phyloP scores from a whole-genome alignment of 2,329 filamentous ascomycete species.

The Ceratocystis harringtonii region DNA sequence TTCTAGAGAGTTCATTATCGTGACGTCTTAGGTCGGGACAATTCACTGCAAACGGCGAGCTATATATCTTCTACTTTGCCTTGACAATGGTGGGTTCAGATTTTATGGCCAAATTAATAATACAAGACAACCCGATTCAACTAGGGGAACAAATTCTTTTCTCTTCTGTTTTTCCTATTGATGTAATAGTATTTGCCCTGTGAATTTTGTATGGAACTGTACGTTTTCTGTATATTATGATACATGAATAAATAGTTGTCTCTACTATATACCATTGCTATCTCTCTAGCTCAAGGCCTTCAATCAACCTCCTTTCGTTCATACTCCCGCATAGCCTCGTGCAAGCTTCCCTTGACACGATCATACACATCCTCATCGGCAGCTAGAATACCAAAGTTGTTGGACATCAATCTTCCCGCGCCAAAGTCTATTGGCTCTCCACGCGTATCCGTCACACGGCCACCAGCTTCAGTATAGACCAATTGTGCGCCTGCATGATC shows the following conservation, averaged over 20 bases:
- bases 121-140: constrained; percentile 17
- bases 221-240: background rate
- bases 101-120: constrained; percentile 5
- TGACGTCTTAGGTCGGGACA: background rate
- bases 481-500: constrained; percentile 47
- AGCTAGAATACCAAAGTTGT: constrained; percentile 42
- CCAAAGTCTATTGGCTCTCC: constrained; percentile 36
- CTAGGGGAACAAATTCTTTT: constrained; percentile 7
- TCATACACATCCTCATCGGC: constrained; percentile 33
- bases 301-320: constrained; percentile 9
- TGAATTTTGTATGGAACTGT: background rate
- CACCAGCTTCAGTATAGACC: constrained; percentile 41
- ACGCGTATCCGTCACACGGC: constrained; percentile 39
- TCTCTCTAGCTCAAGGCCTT: background rate
- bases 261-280: no score
- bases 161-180: background rate
- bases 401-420: constrained; percentile 33
- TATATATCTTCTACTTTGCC: background rate
- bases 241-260: no score
- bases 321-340: constrained; percentile 11
- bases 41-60: background rate
- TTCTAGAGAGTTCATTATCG: background rate
- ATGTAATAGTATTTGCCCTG: background rate
- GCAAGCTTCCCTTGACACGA: constrained; percentile 25
- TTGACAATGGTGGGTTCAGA: background rate